A percentile compares a stretch with the other conserved stretches of the same genome.
These are phyloP conservation scores for Plectosphaerella sp. DNA, from an alignment of 2,329 filamentous ascomycete species.

Conservation along the genomic window DNA sequence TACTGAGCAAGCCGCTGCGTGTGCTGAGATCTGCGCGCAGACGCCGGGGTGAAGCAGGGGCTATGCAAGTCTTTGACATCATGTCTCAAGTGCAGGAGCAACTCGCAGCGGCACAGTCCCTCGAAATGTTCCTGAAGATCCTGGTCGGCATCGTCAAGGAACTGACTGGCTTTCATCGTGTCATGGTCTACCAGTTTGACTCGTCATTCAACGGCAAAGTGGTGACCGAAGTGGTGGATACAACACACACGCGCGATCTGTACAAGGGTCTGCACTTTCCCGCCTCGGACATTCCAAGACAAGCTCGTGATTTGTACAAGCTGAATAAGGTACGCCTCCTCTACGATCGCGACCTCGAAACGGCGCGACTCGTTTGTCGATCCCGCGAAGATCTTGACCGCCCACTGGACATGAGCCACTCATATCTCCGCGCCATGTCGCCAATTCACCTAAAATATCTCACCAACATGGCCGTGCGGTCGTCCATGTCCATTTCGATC, in stretches of 20 bases:
- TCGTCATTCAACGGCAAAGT: slow-evolving; percentile 77
- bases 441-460: slow-evolving; percentile 88
- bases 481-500: slow-evolving; percentile 92
- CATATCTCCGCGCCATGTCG: slow-evolving; percentile 84
- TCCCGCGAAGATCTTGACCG: slow-evolving; percentile 66
- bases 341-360: slow-evolving; percentile 78
- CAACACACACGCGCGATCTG: slow-evolving; percentile 71
- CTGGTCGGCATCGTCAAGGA: slow-evolving; percentile 85
- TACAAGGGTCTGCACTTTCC: slow-evolving; percentile 89
- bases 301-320: slow-evolving; percentile 84
- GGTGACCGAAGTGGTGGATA: slow-evolving; percentile 82
- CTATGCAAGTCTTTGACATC: slow-evolving; percentile 88
- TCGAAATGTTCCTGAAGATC: slow-evolving; percentile 74
- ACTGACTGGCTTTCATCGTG: slow-evolving; percentile 83
- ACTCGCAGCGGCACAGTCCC: slow-evolving; percentile 63
- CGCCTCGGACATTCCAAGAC: slow-evolving; percentile 79
- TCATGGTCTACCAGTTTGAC: slow-evolving; percentile 93
- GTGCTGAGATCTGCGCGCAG: slow-evolving; percentile 72
- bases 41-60: slow-evolving; percentile 70
- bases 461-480: slow-evolving; percentile 83
- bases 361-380: slow-evolving; percentile 77
- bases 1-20: slow-evolving; percentile 71
- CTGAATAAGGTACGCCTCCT: slow-evolving; percentile 84
- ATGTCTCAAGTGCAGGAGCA: slow-evolving; percentile 91
- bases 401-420: slow-evolving; percentile 78